Base-by-base conservation (phyloP, 2,329 filamentous ascomycete genomes). In the Sphaerulina populicola region DNA sequence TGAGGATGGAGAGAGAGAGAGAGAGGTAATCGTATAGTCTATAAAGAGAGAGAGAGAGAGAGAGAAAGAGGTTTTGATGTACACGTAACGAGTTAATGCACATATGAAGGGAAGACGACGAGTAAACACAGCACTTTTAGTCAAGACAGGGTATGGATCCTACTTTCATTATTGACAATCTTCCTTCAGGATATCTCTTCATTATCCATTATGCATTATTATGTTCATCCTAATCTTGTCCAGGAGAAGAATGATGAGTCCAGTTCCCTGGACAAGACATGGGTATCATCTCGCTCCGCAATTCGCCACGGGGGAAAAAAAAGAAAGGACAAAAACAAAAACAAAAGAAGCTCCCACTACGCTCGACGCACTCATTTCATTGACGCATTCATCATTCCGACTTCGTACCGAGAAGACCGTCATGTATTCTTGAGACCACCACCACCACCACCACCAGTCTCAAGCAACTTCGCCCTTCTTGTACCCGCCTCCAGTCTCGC, bases 401-500 rank as follows among this genome's bases (percentile, higher is more conserved):
- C 14, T 18, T 41, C 39, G 11, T 23, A 41, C 23, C 39, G 27
- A 41, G 15, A 41, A 41, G 23, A 6, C 23, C 39, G 29, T 41
- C 39, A 23, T 41, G 39, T 41, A 41, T 18, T 23, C 39, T 41
- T 21, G 21, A 23, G 2, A 18, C 18, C 18, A 18, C 18, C 37
- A 23, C 18, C 18, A 18, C 18, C 18, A 18, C 18, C 37, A 23
- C 18, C 10, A 5, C 21, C 11, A 15, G n/a, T 18, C 37, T 9
- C 9, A 18, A 39, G 14, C 11, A 36, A 36, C 4, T 36, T 36
- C 11, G 33, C 33, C 10, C 6, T 14, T 37, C 38, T 18, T 27
- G 23, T 14, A 29, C 33, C 42, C 15, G 29, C 43, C 43, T 61
- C 59, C 31, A 61, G 27, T 41, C 56, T 56, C 29, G 54, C 48